phyloP scores from a whole-genome alignment of 257 asterid genomes.

The Salvia splendens region DNA sequence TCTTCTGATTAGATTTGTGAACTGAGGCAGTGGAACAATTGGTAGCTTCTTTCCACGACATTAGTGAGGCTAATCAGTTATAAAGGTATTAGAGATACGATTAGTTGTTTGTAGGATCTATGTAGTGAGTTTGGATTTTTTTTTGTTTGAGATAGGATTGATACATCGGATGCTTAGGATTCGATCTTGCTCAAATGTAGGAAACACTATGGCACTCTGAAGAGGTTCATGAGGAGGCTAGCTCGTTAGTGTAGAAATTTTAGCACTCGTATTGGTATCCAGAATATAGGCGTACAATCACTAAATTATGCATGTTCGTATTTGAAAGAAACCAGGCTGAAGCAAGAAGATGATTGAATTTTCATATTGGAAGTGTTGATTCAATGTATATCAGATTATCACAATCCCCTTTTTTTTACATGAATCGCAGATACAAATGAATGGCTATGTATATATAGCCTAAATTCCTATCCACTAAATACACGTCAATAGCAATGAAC shows the following conservation, averaged over 20 bases:
- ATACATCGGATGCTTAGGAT: constrained; percentile 1
- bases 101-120: constrained; percentile 15
- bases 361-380: too few species aligned
- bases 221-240: constrained; percentile 15
- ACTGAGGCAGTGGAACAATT: not conserved
- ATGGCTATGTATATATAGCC: too few species aligned
- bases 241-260: not conserved
- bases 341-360: too few species aligned
- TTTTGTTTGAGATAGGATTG: not conserved
- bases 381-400: too few species aligned
- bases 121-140: constrained; percentile 13
- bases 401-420: too few species aligned
- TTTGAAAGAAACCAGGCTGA: too few species aligned
- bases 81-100: constrained; percentile 5
- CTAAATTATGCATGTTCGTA: constrained; percentile 15
- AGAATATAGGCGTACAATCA: not conserved
- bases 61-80: constrained; percentile 6
- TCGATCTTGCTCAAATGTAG: not conserved
- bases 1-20: constrained; percentile 17
- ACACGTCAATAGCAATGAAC: too few species aligned
- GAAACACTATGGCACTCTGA: constrained; percentile 18
- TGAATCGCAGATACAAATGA: too few species aligned
- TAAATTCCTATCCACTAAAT: too few species aligned
- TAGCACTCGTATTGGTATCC: not conserved
- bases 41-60: not conserved